phyloP scores from a whole-genome alignment of 1,284 basidiomycete genomes.

The Sporisorium scitamineum region DNA sequence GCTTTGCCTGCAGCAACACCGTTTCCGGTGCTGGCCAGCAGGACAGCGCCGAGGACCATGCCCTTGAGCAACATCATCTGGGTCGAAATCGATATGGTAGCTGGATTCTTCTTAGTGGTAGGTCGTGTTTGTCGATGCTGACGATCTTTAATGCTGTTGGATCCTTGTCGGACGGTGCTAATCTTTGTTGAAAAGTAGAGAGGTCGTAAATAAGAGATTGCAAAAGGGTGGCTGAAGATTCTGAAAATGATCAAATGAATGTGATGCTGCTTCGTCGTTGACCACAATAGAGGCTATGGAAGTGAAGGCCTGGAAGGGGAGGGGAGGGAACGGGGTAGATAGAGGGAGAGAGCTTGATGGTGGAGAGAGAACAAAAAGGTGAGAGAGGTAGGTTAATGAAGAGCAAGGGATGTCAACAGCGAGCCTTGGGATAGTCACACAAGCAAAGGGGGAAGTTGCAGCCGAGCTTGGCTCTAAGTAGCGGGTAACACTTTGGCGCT shows the following conservation, averaged over 20 bases:
- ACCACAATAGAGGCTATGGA: not conserved
- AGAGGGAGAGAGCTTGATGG: not conserved
- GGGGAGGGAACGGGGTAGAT: not conserved
- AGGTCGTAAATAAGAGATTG: not conserved
- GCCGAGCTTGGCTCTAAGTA: not conserved
- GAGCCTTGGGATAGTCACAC: not conserved
- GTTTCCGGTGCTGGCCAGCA: conserved; percentile 14
- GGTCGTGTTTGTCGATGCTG: not conserved
- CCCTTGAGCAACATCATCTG: conserved; percentile 23
- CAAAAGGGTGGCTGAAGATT: not conserved
- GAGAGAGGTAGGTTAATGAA: not conserved
- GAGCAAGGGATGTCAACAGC: not conserved
- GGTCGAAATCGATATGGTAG: conserved; percentile 12
- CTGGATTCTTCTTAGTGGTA: not conserved
- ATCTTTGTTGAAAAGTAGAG: not conserved
- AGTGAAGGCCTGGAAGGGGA: not conserved
- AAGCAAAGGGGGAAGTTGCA: not conserved
- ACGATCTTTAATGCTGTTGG: not conserved
- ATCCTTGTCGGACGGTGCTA: not conserved
- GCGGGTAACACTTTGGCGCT: not conserved
- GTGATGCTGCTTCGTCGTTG: not conserved
- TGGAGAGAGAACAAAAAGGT: not conserved
- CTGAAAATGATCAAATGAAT: not conserved
- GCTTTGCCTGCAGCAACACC: conserved; percentile 32
- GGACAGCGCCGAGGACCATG: conserved; percentile 25